phyloP scores from a whole-genome alignment of 2,329 filamentous ascomycete genomes.

The Ophiostoma fasciatum region DNA sequence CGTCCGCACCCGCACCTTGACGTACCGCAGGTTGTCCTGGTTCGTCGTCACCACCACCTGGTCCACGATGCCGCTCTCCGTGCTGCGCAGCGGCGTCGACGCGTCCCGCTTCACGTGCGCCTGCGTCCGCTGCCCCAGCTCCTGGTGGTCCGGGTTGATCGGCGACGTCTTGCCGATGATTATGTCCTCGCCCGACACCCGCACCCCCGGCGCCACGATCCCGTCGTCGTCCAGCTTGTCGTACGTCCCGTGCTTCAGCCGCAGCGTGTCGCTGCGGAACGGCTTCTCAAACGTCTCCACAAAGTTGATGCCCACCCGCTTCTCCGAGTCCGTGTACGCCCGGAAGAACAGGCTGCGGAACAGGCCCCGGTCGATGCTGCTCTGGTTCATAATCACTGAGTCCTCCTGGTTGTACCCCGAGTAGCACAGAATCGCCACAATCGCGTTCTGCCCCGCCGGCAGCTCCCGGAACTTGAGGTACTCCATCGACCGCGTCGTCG shows the following conservation, averaged over 20 bases:
- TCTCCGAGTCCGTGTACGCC: slow-evolving; percentile 93
- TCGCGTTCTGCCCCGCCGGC: slow-evolving; percentile 93
- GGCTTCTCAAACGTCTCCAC: slow-evolving; percentile 95
- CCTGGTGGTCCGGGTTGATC: slow-evolving; percentile 81
- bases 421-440: slow-evolving; percentile 94
- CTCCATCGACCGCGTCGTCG: slow-evolving; percentile 95
- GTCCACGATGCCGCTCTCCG: slow-evolving; percentile 93
- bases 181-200: slow-evolving; percentile 94
- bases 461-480: slow-evolving; percentile 96
- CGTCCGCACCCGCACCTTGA: slow-evolving; percentile 92
- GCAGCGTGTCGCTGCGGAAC: slow-evolving; percentile 71
- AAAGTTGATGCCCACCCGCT: slow-evolving; percentile 84
- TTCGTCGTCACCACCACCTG: slow-evolving; percentile 90
- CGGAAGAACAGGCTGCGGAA: slow-evolving; percentile 98
- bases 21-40: slow-evolving; percentile 83
- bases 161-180: slow-evolving; percentile 98
- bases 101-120: slow-evolving; percentile 88
- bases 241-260: slow-evolving; percentile 88
- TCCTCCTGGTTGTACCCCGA: slow-evolving; percentile 99
- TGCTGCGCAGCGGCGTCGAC: slow-evolving; percentile 85
- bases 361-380: slow-evolving; percentile 90
- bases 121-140: slow-evolving; percentile 82
- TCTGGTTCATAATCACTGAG: slow-evolving; percentile 99
- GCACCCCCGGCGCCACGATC: slow-evolving; percentile 82
- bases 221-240: slow-evolving; percentile 97